Evolutionary conservation across 306 rosid genomes (phyloP).

Genomic region (Pachyrhizus erosus): DNA sequence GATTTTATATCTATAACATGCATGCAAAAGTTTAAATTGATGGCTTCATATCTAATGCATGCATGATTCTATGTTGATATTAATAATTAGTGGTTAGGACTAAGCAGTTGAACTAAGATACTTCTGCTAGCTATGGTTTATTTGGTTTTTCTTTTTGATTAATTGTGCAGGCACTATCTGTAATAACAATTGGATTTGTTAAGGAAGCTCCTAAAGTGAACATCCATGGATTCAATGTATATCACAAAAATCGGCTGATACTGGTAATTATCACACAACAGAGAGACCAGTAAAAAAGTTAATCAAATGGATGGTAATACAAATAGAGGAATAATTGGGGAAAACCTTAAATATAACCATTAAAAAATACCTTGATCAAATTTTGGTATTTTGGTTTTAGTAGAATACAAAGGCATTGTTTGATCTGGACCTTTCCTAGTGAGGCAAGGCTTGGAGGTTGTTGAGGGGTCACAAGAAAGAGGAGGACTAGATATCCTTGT

Average conservation of each 20-base stretch:
- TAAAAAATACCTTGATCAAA: background rate
- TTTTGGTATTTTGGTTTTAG: background rate
- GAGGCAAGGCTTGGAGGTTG: background rate
- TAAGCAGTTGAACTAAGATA: background rate
- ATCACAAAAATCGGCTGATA: conserved; percentile 91
- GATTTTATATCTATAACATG: conserved; percentile 1
- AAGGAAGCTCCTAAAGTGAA: conserved; percentile 79
- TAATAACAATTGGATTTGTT: conserved; percentile 86
- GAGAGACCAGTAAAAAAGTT: background rate
- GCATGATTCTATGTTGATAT: conserved; percentile 13
- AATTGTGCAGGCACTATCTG: conserved; percentile 56
- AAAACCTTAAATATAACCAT: background rate
- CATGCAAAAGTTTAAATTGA: background rate
- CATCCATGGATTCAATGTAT: conserved; percentile 83
- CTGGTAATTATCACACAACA: conserved; percentile 55
- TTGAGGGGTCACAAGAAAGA: background rate
- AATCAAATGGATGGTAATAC: conserved; percentile 22
- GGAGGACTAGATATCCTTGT: background rate
- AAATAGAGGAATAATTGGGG: background rate
- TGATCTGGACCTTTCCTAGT: background rate
- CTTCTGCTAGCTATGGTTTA: conserved; percentile 6
- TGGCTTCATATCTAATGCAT: conserved; percentile 7
- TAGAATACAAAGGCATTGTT: background rate
- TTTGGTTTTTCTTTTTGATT: conserved; percentile 1
- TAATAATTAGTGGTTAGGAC: conserved; percentile 13